A percentile compares a stretch with the other conserved stretches of the same genome.
Evolutionary conservation across 208 protist species (phyloP).

Genomic region (Crithidia mellificae): DNA sequence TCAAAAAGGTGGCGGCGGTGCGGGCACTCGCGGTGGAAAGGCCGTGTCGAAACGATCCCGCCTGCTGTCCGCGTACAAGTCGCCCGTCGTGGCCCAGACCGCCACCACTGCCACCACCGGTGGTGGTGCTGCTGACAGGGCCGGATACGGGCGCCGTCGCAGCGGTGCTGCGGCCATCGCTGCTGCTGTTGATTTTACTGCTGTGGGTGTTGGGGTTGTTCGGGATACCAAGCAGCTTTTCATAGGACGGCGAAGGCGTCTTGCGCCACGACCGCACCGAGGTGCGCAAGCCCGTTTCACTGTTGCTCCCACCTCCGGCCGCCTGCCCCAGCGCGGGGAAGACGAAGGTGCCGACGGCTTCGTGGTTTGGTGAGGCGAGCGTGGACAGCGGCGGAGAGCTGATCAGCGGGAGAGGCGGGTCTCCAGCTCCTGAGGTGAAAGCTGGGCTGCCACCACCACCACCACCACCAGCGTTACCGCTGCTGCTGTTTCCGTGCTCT

Average conservation of each 20-base stretch:
- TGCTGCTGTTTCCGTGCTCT: background rate
- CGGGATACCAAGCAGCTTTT: background rate
- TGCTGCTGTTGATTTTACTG: background rate
- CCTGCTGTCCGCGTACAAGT: background rate
- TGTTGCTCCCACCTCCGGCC: background rate
- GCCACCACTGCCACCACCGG: background rate
- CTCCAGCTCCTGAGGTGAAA: background rate
- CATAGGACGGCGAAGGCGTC: constrained; percentile 1
- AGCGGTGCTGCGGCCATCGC: background rate
- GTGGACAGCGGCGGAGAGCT: constrained; percentile 1
- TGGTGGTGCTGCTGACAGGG: background rate
- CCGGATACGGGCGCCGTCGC: background rate
- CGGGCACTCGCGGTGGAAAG: background rate
- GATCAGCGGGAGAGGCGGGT: background rate
- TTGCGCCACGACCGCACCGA: constrained; percentile 13
- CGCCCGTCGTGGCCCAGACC: background rate
- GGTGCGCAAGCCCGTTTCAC: background rate
- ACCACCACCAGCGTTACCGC: background rate
- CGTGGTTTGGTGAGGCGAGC: background rate
- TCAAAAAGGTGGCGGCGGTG: constrained; percentile 2
- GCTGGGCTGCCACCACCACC: background rate
- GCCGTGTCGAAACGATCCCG: background rate
- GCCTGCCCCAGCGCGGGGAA: constrained; percentile 9
- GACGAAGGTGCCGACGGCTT: constrained; percentile 3
- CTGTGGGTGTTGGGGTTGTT: too few relatives aligned